Percentiles rank a stretch among this genome's conserved stretches.
Conservation (phyloP, 768 basidiomycete species). For the Exidia glandulosa region DNA sequence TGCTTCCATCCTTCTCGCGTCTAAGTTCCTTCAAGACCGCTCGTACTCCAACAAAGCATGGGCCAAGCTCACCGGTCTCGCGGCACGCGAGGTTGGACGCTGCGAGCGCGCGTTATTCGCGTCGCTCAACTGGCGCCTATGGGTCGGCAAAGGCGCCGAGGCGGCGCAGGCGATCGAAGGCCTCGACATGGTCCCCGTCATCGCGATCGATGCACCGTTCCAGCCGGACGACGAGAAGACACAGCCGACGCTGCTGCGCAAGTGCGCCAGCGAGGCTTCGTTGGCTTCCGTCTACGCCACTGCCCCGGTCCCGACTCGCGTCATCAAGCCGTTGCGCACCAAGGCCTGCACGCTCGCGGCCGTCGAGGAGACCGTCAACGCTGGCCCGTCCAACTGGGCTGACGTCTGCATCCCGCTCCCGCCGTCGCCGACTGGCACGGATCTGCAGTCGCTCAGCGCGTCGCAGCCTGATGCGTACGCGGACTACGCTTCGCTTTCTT, state of each 20-base stretch:
- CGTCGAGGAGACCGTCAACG: not conserved
- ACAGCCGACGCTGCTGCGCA: not conserved
- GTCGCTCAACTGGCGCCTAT: constrained; percentile 83
- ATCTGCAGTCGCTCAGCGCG: not conserved
- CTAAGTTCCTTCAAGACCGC: constrained; percentile 88
- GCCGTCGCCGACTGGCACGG: not conserved
- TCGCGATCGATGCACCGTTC: not conserved
- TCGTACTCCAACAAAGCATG: constrained; percentile 91
- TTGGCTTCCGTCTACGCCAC: not conserved
- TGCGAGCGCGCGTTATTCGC: constrained; percentile 84
- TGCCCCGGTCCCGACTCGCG: not conserved
- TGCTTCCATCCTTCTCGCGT: constrained; percentile 77
- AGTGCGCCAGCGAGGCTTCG: not conserved
- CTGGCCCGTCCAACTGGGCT: not conserved
- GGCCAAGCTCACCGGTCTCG: constrained; percentile 87
- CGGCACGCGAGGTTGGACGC: constrained; percentile 72
- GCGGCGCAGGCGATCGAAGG: not conserved
- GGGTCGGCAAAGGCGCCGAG: constrained; percentile 65
- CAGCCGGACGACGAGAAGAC: not conserved
- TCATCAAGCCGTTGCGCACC: not conserved
- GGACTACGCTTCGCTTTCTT: not conserved
- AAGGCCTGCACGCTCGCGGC: not conserved
- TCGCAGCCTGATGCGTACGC: not conserved
- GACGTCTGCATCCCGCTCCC: not conserved
- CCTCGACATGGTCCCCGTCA: not conserved